Conservation (phyloP, 371 early-diverging fungal genomes). For the Mortierella sp. region DNA sequence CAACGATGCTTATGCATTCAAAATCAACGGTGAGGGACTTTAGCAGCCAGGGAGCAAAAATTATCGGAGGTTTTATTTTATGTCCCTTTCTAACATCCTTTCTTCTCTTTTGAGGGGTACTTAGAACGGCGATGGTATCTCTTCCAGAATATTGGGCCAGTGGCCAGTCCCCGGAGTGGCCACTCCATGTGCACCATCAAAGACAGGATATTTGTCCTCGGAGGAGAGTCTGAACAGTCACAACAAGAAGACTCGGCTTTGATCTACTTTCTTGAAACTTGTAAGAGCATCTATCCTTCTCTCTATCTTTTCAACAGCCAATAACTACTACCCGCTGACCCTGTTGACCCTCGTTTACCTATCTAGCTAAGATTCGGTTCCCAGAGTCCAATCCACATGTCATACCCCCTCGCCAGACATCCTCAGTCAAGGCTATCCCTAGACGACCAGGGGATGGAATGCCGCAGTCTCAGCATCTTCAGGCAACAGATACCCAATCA, state of each 20-base stretch:
- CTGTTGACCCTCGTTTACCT: no score
- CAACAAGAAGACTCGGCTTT: conserved; percentile 63
- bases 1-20: conserved; percentile 80
- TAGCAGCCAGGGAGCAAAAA: no score
- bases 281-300: conserved; percentile 34
- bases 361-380: conserved; percentile 38
- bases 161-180: conserved; percentile 73
- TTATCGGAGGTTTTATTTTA: not conserved
- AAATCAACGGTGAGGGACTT: conserved; percentile 64
- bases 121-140: conserved; percentile 78
- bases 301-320: not conserved
- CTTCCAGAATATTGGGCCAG: conserved; percentile 79
- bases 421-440: conserved; percentile 8
- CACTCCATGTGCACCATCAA: conserved; percentile 72
- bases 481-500: conserved; percentile 3
- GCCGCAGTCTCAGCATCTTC: conserved; percentile 6
- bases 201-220: conserved; percentile 72
- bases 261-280: conserved; percentile 72
- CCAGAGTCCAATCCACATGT: conserved; percentile 21
- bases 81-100: not conserved
- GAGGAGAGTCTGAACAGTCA: conserved; percentile 65
- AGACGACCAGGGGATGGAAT: not conserved
- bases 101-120: not conserved
- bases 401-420: conserved; percentile 42
- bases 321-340: no score